Conservation (phyloP, 2,329 filamentous ascomycete species). For the Trichoderma semiorbis region DNA sequence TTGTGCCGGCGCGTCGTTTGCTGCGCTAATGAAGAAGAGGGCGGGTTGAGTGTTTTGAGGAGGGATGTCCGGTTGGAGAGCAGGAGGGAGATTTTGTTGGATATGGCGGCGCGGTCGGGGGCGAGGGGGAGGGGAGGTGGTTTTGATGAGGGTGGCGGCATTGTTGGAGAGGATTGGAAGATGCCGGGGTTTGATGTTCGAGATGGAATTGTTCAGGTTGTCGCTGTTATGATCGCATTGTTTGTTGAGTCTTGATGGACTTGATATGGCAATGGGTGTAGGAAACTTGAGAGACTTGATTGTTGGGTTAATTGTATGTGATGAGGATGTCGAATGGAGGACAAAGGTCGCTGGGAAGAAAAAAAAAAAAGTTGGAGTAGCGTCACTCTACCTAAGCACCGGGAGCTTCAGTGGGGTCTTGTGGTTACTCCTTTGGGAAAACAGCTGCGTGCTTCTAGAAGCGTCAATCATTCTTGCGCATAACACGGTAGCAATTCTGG, state of each 20-base stretch:
- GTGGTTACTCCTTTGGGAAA: not conserved
- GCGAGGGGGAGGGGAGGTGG: slow-evolving; percentile 34
- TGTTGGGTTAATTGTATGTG: not conserved
- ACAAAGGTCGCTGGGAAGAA: not conserved
- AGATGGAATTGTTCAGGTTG: not conserved
- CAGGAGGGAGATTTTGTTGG: slow-evolving; percentile 43
- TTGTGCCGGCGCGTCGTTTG: not conserved
- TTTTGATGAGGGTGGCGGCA: slow-evolving; percentile 12
- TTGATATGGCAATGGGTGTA: not conserved
- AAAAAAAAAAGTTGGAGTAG: slow-evolving; percentile 10
- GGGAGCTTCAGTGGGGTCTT: slow-evolving; percentile 5
- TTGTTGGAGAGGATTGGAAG: not conserved
- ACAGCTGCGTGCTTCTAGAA: slow-evolving; percentile 3
- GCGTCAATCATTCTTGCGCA: not conserved
- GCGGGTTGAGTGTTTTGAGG: slow-evolving; percentile 31
- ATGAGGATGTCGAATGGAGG: not conserved
- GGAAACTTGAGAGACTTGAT: not conserved
- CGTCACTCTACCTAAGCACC: slow-evolving; percentile 4
- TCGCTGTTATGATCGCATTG: not conserved
- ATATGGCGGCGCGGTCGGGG: slow-evolving; percentile 36
- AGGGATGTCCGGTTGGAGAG: slow-evolving; percentile 35
- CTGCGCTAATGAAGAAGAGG: slow-evolving; percentile 10
- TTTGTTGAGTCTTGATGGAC: not conserved
- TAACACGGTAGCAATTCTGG: not conserved
- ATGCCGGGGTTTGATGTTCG: not conserved